phyloP scores from a whole-genome alignment of 2,329 filamentous ascomycete genomes.

The Neonectria punicea region DNA sequence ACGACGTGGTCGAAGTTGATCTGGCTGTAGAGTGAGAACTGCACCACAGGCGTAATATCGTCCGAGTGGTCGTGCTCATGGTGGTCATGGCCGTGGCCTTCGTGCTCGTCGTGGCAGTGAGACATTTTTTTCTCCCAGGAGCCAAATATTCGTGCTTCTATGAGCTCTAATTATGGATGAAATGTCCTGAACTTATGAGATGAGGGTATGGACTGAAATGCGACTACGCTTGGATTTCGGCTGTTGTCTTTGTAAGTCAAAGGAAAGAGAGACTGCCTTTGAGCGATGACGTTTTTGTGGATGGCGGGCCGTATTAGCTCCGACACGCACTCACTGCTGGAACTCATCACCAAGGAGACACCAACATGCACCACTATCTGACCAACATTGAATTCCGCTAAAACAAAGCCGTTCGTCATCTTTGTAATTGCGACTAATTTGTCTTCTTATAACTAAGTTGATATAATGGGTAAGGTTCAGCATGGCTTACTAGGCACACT shows the following conservation, averaged over 20 bases:
- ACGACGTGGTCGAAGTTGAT: conserved; percentile 88
- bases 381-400: not conserved
- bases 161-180: not conserved
- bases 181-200: not conserved
- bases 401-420: not conserved
- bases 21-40: conserved; percentile 90
- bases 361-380: not conserved
- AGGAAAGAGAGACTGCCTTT: conserved; percentile 17
- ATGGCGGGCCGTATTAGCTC: conserved; percentile 13
- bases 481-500: not conserved
- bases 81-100: conserved; percentile 63
- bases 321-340: not conserved
- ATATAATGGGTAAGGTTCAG: not conserved
- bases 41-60: conserved; percentile 90
- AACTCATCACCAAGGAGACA: not conserved
- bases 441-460: not conserved
- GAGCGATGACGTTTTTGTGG: conserved; percentile 36
- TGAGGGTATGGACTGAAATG: not conserved
- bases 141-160: not conserved
- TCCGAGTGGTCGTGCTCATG: conserved; percentile 86
- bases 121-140: conserved; percentile 45
- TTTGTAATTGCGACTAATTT: not conserved
- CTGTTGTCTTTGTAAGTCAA: conserved; percentile 29
- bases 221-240: not conserved
- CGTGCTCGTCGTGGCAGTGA: conserved; percentile 64